These are phyloP conservation scores for Adansonia grandidieri DNA, from an alignment of 441 rosid species.

Conservation along the genomic window DNA sequence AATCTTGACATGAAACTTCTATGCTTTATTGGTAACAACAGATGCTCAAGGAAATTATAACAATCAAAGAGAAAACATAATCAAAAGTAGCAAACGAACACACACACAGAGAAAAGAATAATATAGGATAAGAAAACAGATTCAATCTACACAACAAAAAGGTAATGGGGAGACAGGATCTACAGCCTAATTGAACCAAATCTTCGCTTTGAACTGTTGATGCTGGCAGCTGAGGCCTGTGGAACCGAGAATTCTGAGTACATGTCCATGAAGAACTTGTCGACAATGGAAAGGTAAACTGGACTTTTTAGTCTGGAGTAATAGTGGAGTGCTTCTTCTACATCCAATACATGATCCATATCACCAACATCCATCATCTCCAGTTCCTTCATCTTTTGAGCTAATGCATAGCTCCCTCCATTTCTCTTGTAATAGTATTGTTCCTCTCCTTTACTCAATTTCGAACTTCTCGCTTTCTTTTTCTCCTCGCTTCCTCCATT, in stretches of 20 bases:
- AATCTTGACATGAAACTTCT: neutral
- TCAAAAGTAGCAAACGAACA: conserved; percentile 25
- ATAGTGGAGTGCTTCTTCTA: conserved; percentile 92
- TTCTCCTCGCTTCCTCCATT: conserved; percentile 38
- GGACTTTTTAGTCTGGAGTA: conserved; percentile 86
- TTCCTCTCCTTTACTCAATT: conserved; percentile 32
- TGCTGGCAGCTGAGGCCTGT: conserved; percentile 43
- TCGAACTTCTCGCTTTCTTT: conserved; percentile 37
- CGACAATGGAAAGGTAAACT: conserved; percentile 74
- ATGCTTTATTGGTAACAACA: conserved; percentile 20
- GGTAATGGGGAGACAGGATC: conserved; percentile 15
- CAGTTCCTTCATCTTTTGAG: conserved; percentile 72
- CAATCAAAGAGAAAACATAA: conserved; percentile 14
- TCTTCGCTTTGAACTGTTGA: conserved; percentile 44
- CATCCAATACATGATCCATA: conserved; percentile 78
- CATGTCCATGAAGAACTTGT: conserved; percentile 73
- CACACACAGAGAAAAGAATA: conserved; percentile 17
- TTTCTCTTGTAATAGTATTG: conserved; percentile 29
- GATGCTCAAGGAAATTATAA: conserved; percentile 14
- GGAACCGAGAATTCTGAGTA: conserved; percentile 66
- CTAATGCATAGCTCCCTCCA: conserved; percentile 46
- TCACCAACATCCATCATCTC: conserved; percentile 72
- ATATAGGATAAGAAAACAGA: conserved; percentile 20
- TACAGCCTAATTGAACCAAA: conserved; percentile 54
- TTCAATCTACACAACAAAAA: conserved; percentile 32